These are phyloP conservation scores for Fistulinella prunicolor DNA, from an alignment of 768 basidiomycete species.

Conservation along the genomic window DNA sequence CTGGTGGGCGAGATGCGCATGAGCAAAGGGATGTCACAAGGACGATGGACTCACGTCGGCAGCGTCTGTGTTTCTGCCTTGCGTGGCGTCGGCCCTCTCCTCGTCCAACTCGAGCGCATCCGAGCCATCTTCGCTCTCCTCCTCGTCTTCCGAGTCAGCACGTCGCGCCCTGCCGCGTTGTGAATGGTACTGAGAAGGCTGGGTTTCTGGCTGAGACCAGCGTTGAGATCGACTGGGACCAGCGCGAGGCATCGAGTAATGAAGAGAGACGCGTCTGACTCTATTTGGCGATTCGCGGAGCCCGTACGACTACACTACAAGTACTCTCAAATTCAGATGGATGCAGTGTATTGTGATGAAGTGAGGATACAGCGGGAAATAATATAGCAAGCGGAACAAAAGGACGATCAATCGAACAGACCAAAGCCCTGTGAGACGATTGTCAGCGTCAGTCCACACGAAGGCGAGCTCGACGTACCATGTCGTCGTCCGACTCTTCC, in stretches of 20 bases:
- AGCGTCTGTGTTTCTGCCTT: slow-evolving; percentile 22
- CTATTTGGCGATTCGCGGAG: too few relatives aligned
- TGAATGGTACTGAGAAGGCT: slow-evolving; percentile 40
- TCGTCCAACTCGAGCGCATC: slow-evolving; percentile 14
- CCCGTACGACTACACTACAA: too few relatives aligned
- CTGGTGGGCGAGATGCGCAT: slow-evolving; percentile 35
- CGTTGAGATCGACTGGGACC: slow-evolving; percentile 31
- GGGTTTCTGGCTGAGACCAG: too few relatives aligned
- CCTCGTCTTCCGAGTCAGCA: slow-evolving; percentile 31
- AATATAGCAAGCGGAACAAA: slow-evolving; percentile 22
- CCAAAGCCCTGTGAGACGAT: slow-evolving; percentile 76
- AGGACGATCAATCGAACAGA: slow-evolving; percentile 77
- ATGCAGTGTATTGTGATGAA: too few relatives aligned
- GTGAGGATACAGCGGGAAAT: too few relatives aligned
- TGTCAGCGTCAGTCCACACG: background rate
- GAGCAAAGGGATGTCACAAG: background rate
- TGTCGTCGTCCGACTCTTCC: slow-evolving; percentile 85
- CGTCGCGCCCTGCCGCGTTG: slow-evolving; percentile 30
- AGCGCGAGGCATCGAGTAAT: slow-evolving; percentile 30
- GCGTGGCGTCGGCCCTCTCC: slow-evolving; percentile 30
- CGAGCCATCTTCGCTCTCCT: slow-evolving; percentile 32
- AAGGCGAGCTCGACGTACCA: slow-evolving; percentile 9
- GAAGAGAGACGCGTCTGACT: slow-evolving; percentile 1
- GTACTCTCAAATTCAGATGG: too few relatives aligned
- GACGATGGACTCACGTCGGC: slow-evolving; percentile 15